Evolutionary conservation across 1,284 basidiomycete genomes (phyloP), one percentile per base, ranked within the genome.

Genomic region (Pseudozyma thailandica): DNA sequence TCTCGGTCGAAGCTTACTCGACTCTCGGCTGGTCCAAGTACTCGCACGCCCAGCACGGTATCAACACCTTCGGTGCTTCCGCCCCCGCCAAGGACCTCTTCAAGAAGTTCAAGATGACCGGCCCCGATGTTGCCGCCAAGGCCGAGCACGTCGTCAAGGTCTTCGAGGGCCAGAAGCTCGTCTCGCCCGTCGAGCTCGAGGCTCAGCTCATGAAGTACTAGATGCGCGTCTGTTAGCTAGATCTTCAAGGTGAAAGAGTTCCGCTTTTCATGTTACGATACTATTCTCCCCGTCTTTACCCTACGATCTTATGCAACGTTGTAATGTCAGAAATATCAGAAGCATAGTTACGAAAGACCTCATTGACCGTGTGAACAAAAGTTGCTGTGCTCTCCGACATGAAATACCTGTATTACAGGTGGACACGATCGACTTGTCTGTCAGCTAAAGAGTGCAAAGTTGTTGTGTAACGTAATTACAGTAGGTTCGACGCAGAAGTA

Each of bases 11-110:
- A 86, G 93, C 93, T 26, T 89, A 87, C 84, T 75, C 84, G 46
- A 79, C 79, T 21, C 62, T 75, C 50, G 80, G 82, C 71, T 82
- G 82, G 81, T 56, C 66, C 64, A 73, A 73, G 63, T 83, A 80
- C 72, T 64, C 78, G 33, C 82, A 83, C 69, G 82, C 75, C 21
- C 71, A 75, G 57, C 66, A 78, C 60, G 69, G 63, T 51, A 74
- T 80, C 57, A 61, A 72, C 60, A 58, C 66, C 33, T 74, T 77
- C 51, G 94, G 94, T 83, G 89, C 91, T 30, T 95, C 93, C 41
- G 94, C 90, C 46, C 93, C 94, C 18, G 94, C 92, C 84, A 87
- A 88, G 83, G 87, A 94, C 85, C 90, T 94, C 16, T 95, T 94
- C 84, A 90, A 79, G 71, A 73, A 79, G 58, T 78, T 66, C 75